These are phyloP conservation scores for Schizopora paradoxa DNA, from an alignment of 1,284 basidiomycete genomes.

Conservation along the genomic window DNA sequence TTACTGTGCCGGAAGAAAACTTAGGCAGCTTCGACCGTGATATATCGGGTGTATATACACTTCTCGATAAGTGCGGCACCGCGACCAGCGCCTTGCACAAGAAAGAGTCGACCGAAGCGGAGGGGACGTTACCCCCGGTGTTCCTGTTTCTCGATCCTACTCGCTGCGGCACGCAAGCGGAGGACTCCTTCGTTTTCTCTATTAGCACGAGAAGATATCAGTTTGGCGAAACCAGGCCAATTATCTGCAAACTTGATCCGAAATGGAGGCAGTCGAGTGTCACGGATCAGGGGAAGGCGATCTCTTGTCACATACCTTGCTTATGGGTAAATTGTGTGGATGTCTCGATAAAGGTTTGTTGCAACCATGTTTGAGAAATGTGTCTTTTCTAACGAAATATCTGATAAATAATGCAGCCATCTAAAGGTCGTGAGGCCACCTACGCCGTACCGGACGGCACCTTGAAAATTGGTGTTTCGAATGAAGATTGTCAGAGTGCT, in stretches of 20 bases:
- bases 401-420: constrained; percentile 51
- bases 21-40: constrained; percentile 65
- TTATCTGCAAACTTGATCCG: constrained; percentile 64
- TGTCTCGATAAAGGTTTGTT: constrained; percentile 49
- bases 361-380: constrained; percentile 1
- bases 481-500: constrained; percentile 66
- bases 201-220: constrained; percentile 73
- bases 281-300: constrained; percentile 38
- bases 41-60: constrained; percentile 74
- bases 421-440: constrained; percentile 50
- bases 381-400: constrained; percentile 13
- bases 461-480: constrained; percentile 48
- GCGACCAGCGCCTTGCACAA: constrained; percentile 85
- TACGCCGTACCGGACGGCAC: constrained; percentile 58
- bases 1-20: constrained; percentile 52
- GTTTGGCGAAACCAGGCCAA: constrained; percentile 72
- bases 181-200: constrained; percentile 81
- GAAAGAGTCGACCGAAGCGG: constrained; percentile 40
- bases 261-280: constrained; percentile 71
- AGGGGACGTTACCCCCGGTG: constrained; percentile 51
- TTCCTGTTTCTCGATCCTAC: constrained; percentile 86
- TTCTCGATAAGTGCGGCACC: constrained; percentile 85
- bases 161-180: constrained; percentile 64
- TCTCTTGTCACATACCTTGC: constrained; percentile 55
- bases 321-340: constrained; percentile 51